Conservation (phyloP, 257 asterid species). For the Penstemon newberryi region DNA sequence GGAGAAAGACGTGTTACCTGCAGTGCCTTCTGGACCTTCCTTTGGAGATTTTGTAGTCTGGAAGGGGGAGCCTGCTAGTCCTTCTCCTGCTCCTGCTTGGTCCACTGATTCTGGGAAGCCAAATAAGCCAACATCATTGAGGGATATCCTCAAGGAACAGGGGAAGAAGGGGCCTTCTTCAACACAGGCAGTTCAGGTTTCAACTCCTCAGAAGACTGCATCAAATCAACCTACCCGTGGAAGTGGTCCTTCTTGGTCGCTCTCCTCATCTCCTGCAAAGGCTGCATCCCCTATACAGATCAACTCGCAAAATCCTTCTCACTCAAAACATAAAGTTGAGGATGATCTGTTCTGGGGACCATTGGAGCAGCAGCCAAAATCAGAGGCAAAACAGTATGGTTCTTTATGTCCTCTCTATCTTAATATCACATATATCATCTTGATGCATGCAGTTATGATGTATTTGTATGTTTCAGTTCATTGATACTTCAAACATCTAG, state of each 20-base stretch:
- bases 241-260: slow-evolving; percentile 67
- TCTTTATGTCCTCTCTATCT: slow-evolving; percentile 20
- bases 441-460: slow-evolving; percentile 13
- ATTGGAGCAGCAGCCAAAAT: slow-evolving; percentile 71
- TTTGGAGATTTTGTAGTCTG: slow-evolving; percentile 90
- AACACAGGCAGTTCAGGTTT: slow-evolving; percentile 45
- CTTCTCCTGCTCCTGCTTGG: slow-evolving; percentile 87
- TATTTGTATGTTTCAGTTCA: not conserved
- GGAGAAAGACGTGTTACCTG: slow-evolving; percentile 68
- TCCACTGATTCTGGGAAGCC: slow-evolving; percentile 69
- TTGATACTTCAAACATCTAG: not conserved
- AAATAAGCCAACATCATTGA: slow-evolving; percentile 68
- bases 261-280: slow-evolving; percentile 65
- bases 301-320: slow-evolving; percentile 50
- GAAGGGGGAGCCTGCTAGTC: slow-evolving; percentile 73
- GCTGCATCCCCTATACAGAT: slow-evolving; percentile 56
- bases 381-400: slow-evolving; percentile 75
- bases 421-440: slow-evolving; percentile 4
- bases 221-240: slow-evolving; percentile 59
- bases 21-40: slow-evolving; percentile 89
- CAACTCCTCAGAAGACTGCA: slow-evolving; percentile 61
- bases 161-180: slow-evolving; percentile 52
- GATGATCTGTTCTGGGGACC: slow-evolving; percentile 99
- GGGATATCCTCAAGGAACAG: slow-evolving; percentile 95
- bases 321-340: slow-evolving; percentile 58